phyloP scores from a whole-genome alignment of 2,329 filamentous ascomycete species.

The Pseudopithomyces chartarum region DNA sequence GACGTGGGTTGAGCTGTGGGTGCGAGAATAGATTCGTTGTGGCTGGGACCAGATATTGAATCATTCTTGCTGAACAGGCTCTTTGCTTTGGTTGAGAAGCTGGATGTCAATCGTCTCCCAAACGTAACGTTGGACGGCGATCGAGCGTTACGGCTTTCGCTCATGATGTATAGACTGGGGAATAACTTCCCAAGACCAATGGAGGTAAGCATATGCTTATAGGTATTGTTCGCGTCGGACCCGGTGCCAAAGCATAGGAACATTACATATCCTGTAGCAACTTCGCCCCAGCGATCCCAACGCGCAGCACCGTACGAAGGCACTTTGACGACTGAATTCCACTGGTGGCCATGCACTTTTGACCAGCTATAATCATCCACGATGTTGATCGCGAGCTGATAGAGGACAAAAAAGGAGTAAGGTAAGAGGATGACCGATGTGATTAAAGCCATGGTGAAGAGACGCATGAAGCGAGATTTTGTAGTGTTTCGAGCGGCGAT shows the following conservation, averaged over 20 bases:
- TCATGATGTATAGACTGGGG: slow-evolving; percentile 29
- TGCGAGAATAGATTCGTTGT: slow-evolving; percentile 11
- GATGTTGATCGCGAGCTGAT: slow-evolving; percentile 28
- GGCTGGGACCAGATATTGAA: slow-evolving; percentile 20
- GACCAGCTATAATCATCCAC: slow-evolving; percentile 58
- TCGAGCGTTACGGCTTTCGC: slow-evolving; percentile 16
- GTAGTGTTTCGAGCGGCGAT: slow-evolving; percentile 59
- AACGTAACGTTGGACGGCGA: slow-evolving; percentile 23
- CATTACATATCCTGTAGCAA: slow-evolving; percentile 58
- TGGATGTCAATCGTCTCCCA: slow-evolving; percentile 21
- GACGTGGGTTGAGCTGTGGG: slow-evolving; percentile 21
- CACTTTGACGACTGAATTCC: slow-evolving; percentile 56
- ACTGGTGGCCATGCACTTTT: slow-evolving; percentile 56
- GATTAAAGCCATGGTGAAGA: slow-evolving; percentile 61
- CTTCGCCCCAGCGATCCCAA: slow-evolving; percentile 64
- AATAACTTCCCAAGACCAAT: slow-evolving; percentile 38
- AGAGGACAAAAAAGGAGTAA: slow-evolving; percentile 56
- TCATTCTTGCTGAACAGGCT: slow-evolving; percentile 26
- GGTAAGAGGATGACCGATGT: slow-evolving; percentile 60
- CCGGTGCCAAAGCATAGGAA: slow-evolving; percentile 71
- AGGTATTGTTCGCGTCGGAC: slow-evolving; percentile 56
- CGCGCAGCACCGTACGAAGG: slow-evolving; percentile 51
- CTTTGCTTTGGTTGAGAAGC: slow-evolving; percentile 29
- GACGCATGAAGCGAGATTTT: slow-evolving; percentile 65
- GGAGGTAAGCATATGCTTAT: slow-evolving; percentile 29